These are phyloP conservation scores for Fomes fomentarius DNA, from an alignment of 1,284 basidiomycete species.

Conservation along the genomic window DNA sequence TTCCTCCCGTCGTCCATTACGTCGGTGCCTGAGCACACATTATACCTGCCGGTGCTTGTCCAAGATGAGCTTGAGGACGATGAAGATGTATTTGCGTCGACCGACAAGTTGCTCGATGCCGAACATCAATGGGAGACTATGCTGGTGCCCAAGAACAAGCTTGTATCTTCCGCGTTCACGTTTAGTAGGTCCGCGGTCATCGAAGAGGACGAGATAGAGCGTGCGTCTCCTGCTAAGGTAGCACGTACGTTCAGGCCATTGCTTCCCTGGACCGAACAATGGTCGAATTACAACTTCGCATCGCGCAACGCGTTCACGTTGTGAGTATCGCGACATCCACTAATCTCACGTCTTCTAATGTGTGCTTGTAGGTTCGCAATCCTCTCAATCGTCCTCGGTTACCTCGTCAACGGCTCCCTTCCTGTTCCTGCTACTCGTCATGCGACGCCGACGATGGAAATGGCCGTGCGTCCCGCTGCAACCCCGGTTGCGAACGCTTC, in stretches of 20 bases:
- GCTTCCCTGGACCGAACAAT: constrained; percentile 31
- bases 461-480: constrained; percentile 15
- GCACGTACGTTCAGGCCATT: constrained; percentile 51
- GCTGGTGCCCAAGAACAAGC: constrained; percentile 44
- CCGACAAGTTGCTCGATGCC: constrained; percentile 38
- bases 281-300: constrained; percentile 24
- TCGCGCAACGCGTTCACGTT: constrained; percentile 62
- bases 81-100: constrained; percentile 30
- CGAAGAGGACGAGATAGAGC: constrained; percentile 46
- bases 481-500: constrained; percentile 24
- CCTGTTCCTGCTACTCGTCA: constrained; percentile 6
- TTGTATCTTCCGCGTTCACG: constrained; percentile 40
- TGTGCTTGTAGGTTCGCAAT: constrained; percentile 71
- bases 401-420: constrained; percentile 54
- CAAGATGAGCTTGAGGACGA: constrained; percentile 37
- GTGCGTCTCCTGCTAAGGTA: constrained; percentile 45
- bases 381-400: constrained; percentile 67
- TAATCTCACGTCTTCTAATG: no score
- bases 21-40: constrained; percentile 51
- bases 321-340: no score
- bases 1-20: constrained; percentile 56
- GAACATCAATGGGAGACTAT: constrained; percentile 54
- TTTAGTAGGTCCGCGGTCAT: constrained; percentile 43
- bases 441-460: constrained; percentile 14
- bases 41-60: constrained; percentile 62